phyloP scores from a whole-genome alignment of 1,284 basidiomycete genomes.

The Pseudozyma tsukubaensis region DNA sequence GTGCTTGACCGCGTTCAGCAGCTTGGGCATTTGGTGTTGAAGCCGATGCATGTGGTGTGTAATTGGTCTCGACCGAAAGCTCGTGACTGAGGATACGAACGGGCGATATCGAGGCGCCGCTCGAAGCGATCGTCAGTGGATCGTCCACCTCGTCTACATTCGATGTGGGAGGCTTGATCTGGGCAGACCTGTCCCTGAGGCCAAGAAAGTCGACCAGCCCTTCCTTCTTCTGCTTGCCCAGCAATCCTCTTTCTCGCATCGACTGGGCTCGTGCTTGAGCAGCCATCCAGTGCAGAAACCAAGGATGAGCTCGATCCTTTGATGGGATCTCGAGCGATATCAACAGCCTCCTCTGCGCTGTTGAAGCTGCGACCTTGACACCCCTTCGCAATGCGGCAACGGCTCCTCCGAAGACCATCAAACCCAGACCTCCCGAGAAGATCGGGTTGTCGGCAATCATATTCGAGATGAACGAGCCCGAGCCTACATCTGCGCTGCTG shows the following conservation, averaged over 20 bases:
- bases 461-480: constrained; percentile 32
- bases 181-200: constrained; percentile 29
- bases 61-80: constrained; percentile 87
- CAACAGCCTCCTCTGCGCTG: constrained; percentile 87
- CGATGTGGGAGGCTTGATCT: neutral
- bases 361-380: constrained; percentile 77
- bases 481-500: neutral
- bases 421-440: constrained; percentile 65
- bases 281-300: constrained; percentile 98
- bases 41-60: constrained; percentile 41
- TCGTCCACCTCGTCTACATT: constrained; percentile 21
- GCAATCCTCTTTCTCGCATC: constrained; percentile 56
- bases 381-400: constrained; percentile 69
- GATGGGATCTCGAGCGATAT: constrained; percentile 97
- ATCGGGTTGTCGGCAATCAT: constrained; percentile 61
- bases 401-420: constrained; percentile 66
- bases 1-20: constrained; percentile 50
- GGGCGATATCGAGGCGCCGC: constrained; percentile 69
- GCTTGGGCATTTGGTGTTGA: constrained; percentile 42
- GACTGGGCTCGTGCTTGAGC: constrained; percentile 69
- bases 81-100: constrained; percentile 75
- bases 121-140: constrained; percentile 69
- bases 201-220: constrained; percentile 60
- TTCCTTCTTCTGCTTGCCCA: constrained; percentile 55
- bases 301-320: constrained; percentile 92